phyloP scores from a whole-genome alignment of 108 stramenopile species.

The Seminavis robusta region DNA sequence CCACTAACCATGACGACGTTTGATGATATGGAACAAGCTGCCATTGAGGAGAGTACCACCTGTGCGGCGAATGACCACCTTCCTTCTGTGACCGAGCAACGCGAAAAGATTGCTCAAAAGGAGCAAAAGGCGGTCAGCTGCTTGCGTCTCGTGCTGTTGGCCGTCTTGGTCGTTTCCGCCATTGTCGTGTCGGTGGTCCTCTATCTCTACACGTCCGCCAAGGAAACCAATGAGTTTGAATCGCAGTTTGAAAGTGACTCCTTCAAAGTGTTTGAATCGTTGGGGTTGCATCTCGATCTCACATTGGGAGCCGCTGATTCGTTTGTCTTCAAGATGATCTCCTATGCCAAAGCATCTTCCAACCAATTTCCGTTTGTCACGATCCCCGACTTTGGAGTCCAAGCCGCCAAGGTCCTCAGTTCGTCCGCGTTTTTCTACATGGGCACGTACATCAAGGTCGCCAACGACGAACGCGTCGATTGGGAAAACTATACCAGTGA shows the following conservation, averaged over 20 bases:
- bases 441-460: too few species aligned
- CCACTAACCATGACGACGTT: too few species aligned
- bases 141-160: not conserved
- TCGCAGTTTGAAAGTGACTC: not conserved
- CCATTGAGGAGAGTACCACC: too few species aligned
- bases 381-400: too few species aligned
- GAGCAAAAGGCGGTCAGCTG: not conserved
- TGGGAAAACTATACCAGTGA: too few species aligned
- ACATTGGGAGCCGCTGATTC: constrained; percentile 9
- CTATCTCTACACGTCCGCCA: not conserved
- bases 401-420: too few species aligned
- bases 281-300: not conserved
- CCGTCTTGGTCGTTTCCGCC: not conserved
- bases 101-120: not conserved
- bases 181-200: not conserved
- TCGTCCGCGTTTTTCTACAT: too few species aligned
- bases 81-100: too few species aligned
- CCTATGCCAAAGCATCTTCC: constrained; percentile 6
- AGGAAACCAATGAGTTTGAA: not conserved
- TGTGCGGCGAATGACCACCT: too few species aligned
- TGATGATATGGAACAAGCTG: too few species aligned
- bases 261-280: constrained; percentile 1
- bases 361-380: constrained; percentile 14
- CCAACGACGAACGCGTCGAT: too few species aligned
- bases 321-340: constrained; percentile 1